Evolutionary conservation across 495 filamentous ascomycete species (phyloP).

Genomic region (Penicillium turbatum): DNA sequence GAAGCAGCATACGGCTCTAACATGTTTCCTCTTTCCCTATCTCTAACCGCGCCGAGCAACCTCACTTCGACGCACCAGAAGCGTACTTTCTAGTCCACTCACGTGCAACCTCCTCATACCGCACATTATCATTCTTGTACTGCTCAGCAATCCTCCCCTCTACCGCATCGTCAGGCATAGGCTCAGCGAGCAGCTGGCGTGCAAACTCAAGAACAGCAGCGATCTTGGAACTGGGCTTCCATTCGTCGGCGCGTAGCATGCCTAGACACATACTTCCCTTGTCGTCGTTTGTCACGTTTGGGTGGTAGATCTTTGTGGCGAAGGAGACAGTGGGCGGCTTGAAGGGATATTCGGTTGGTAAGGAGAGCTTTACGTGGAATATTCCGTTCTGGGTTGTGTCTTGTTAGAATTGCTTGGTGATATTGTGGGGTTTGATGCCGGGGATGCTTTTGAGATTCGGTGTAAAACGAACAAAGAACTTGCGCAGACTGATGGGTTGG

Average conservation of each 20-base stretch:
- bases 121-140: slow-evolving; percentile 64
- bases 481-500: too few species aligned
- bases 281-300: slow-evolving; percentile 93
- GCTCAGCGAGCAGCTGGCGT: slow-evolving; percentile 72
- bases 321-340: slow-evolving; percentile 84
- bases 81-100: slow-evolving; percentile 82
- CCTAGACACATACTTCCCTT: slow-evolving; percentile 89
- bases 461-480: not conserved
- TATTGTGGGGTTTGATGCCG: not conserved
- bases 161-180: slow-evolving; percentile 91
- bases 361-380: slow-evolving; percentile 70
- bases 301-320: slow-evolving; percentile 95
- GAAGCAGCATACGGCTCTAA: too few species aligned
- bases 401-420: not conserved
- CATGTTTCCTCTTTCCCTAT: too few species aligned
- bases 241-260: slow-evolving; percentile 81
- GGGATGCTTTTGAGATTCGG: not conserved
- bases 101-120: slow-evolving; percentile 79
- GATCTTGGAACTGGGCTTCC: slow-evolving; percentile 88
- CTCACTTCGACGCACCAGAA: not conserved
- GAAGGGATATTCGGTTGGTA: slow-evolving; percentile 91
- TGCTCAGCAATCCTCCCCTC: slow-evolving; percentile 84
- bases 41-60: too few species aligned
- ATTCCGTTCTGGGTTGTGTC: slow-evolving; percentile 56
- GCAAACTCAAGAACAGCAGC: slow-evolving; percentile 74